Evolutionary conservation across 2,329 filamentous ascomycete species (phyloP), one percentile per base, ranked within the genome.

Genomic region (Torrubiella hemipterigena): DNA sequence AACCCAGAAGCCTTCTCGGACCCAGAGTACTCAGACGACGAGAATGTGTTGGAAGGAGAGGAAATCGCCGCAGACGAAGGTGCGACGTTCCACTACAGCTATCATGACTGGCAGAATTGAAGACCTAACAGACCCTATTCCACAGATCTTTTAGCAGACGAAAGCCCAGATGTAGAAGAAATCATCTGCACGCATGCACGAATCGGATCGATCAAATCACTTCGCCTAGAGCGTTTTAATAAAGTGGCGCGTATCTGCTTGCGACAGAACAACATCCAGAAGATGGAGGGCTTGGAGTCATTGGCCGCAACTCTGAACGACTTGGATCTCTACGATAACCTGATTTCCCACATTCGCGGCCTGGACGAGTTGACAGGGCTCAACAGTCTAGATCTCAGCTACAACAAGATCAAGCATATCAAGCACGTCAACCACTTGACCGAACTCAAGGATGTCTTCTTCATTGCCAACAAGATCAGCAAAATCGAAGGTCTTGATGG

Each of bases 361-460:
- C 69, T 98, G 27, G 86, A 95, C 32, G 65, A 74, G 27, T 73
- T 95, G 35, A 73, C 68, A 10, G 68, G 81, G 38, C 70, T 98
- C 32, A 84, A 72, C 6, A 80, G 65, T 34, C 73, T 98, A 33
- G 91, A 98, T 52, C 67, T 98, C 31, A 93, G 83, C 55, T 98
- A 95, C 72, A 98, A 98, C 66, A 96, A 96, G 65, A 89, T 98
- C 63, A 95, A 94, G 55, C 87, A 95, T 58, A 93, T 98, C 63
- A 94, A 93, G 58, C 77, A 89, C 47, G 63, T 96, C 42, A 69
- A 70, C 36, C 81, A 89, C 46, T 62, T 98, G 36, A 78, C 63
- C 15, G 69, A 85, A 32, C 69, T 96, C 35, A 80, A 69, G 39
- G 85, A 96, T 43, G 54, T 98, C 4, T 98, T 81, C 54, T 82